Conservation (phyloP, 257 asterid genomes). For the Solanum phureja region DNA sequence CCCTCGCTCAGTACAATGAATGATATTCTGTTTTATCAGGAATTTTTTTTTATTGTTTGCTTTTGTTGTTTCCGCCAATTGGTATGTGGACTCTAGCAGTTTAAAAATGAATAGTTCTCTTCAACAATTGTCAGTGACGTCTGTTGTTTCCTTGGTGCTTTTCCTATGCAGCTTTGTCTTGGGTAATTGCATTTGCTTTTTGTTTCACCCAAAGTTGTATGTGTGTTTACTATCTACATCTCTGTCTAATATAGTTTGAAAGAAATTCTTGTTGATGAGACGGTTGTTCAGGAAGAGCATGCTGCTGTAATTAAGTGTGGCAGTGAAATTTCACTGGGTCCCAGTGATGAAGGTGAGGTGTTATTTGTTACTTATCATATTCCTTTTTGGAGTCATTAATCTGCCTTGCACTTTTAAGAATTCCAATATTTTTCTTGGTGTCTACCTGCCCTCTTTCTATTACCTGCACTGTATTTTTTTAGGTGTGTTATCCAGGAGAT, state of each 20-base stretch:
- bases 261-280: conserved; percentile 58
- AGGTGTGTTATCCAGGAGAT: not conserved
- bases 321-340: conserved; percentile 70
- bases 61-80: not conserved
- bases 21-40: not conserved
- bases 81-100: not conserved
- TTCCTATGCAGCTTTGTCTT: not conserved
- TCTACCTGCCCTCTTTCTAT: not conserved
- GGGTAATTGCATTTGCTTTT: not conserved
- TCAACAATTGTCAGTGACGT: not conserved
- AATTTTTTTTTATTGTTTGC: not conserved
- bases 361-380: not conserved
- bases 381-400: not conserved
- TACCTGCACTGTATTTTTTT: not conserved
- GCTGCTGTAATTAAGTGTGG: conserved; percentile 58
- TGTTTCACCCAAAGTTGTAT: not conserved
- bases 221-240: not conserved
- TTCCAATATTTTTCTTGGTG: not conserved
- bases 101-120: not conserved
- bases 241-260: conserved; percentile 26
- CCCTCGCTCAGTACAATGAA: not conserved
- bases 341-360: conserved; percentile 40
- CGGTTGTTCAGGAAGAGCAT: conserved; percentile 48
- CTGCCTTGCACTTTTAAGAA: not conserved
- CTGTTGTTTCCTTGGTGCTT: not conserved